phyloP scores from a whole-genome alignment of 139 green algal genomes.

The Micractinium sp. region DNA sequence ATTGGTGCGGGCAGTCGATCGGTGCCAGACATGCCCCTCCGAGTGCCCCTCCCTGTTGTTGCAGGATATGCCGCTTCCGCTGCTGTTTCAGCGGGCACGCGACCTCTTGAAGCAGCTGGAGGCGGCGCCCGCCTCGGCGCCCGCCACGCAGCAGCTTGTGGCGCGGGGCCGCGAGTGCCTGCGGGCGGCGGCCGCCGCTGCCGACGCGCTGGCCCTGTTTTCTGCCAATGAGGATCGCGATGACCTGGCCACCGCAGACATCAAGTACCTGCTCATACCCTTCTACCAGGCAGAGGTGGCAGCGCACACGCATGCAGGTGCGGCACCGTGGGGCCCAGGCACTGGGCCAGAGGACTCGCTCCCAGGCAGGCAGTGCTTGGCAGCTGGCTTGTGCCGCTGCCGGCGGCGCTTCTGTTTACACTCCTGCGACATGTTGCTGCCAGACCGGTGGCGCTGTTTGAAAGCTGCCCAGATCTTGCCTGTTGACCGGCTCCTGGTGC shows the following conservation, averaged over 20 bases:
- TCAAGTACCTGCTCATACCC: conserved; percentile 74
- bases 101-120: conserved; percentile 8
- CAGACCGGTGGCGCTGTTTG: background rate
- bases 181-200: background rate
- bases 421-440: too few relatives aligned
- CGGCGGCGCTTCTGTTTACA: too few relatives aligned
- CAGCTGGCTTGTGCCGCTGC: too few relatives aligned
- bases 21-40: too few relatives aligned
- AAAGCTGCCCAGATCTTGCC: background rate
- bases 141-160: background rate
- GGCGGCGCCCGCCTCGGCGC: background rate
- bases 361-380: too few relatives aligned
- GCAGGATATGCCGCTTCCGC: conserved; percentile 28
- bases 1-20: too few relatives aligned
- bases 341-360: too few relatives aligned
- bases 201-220: conserved; percentile 63
- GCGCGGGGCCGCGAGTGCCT: background rate
- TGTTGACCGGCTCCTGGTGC: background rate
- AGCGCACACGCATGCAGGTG: conserved; percentile 9
- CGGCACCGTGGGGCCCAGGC: background rate
- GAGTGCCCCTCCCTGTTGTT: too few relatives aligned
- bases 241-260: conserved; percentile 66
- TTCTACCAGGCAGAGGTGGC: conserved; percentile 47
- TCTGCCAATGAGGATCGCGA: conserved; percentile 81
- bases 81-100: conserved; percentile 13